phyloP scores from a whole-genome alignment of 2,329 filamentous ascomycete genomes.

The Xylaria sp. region DNA sequence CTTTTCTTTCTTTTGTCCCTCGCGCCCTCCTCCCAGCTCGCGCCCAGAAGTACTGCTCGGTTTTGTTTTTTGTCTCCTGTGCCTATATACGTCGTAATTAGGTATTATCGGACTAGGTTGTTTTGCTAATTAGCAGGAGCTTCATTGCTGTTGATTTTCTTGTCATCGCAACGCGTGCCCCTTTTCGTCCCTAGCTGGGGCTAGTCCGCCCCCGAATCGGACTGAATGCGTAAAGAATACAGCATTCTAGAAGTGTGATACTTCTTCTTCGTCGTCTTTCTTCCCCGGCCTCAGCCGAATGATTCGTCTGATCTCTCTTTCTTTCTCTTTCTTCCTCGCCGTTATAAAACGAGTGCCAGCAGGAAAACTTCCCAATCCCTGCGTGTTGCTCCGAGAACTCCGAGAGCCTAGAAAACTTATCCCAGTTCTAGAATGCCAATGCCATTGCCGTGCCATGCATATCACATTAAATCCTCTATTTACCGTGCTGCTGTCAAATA shows the following conservation, averaged over 20 bases:
- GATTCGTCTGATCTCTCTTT: too few species aligned
- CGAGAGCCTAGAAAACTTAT: constrained; percentile 36
- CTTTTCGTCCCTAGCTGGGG: constrained; percentile 29
- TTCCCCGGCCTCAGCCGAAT: neutral
- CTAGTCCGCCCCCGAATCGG: constrained; percentile 33
- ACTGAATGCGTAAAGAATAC: constrained; percentile 22
- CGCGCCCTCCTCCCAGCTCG: constrained; percentile 10
- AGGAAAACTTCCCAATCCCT: constrained; percentile 35
- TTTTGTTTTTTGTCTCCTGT: neutral
- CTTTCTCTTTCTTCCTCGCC: constrained; percentile 22
- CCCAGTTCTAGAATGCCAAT: constrained; percentile 45
- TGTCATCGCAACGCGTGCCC: constrained; percentile 18
- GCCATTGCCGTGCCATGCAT: constrained; percentile 45
- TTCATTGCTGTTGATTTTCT: constrained; percentile 4
- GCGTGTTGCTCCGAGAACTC: constrained; percentile 44
- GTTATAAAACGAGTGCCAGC: constrained; percentile 43
- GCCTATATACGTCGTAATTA: constrained; percentile 38
- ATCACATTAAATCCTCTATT: constrained; percentile 47
- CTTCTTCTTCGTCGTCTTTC: constrained; percentile 11
- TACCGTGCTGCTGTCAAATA: constrained; percentile 37
- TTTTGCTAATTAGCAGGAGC: constrained; percentile 28
- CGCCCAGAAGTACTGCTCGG: constrained; percentile 20
- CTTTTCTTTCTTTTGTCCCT: neutral
- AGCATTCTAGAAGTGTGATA: constrained; percentile 16
- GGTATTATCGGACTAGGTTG: constrained; percentile 38